Evolutionary conservation across 768 basidiomycete species (phyloP).

Genomic region (Suillus hirtellus): DNA sequence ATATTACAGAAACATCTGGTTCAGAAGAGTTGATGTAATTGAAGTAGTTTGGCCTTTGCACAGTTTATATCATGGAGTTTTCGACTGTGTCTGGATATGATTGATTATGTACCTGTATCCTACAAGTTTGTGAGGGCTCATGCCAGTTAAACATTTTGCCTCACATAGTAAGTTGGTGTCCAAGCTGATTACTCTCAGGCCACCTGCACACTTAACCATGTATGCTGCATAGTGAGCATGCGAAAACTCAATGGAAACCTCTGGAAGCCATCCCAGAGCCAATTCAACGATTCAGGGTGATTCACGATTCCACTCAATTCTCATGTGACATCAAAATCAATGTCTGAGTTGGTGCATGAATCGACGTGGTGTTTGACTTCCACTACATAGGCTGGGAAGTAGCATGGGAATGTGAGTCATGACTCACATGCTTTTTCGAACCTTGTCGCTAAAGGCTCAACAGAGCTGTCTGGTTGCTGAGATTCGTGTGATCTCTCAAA

Average conservation of each 20-base stretch:
- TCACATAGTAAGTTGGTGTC: slow-evolving; percentile 72
- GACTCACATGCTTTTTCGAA: too few relatives aligned
- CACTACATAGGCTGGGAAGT: too few relatives aligned
- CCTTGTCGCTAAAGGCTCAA: too few relatives aligned
- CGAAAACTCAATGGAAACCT: slow-evolving; percentile 54
- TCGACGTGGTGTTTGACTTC: too few relatives aligned
- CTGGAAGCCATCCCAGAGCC: slow-evolving; percentile 54
- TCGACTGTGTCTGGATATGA: background rate
- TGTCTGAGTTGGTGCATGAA: too few relatives aligned
- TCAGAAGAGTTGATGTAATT: slow-evolving; percentile 75
- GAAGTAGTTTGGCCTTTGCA: slow-evolving; percentile 62
- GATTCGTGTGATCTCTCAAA: too few relatives aligned
- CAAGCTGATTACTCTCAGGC: slow-evolving; percentile 68
- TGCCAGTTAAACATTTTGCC: slow-evolving; percentile 24
- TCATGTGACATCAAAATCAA: too few relatives aligned
- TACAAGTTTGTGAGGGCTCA: slow-evolving; percentile 13
- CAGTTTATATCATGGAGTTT: slow-evolving; percentile 11
- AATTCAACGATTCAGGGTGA: too few relatives aligned
- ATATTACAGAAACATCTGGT: slow-evolving; percentile 72
- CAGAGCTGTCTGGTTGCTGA: too few relatives aligned
- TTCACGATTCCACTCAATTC: too few relatives aligned
- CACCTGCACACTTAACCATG: slow-evolving; percentile 65
- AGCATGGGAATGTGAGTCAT: too few relatives aligned
- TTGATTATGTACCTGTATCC: slow-evolving; percentile 32
- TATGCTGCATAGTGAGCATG: slow-evolving; percentile 72